A percentile compares a stretch with the other conserved stretches of the same genome.
These are phyloP conservation scores for Stellera chamaejasme DNA, from an alignment of 345 rosid species.

Conservation along the genomic window DNA sequence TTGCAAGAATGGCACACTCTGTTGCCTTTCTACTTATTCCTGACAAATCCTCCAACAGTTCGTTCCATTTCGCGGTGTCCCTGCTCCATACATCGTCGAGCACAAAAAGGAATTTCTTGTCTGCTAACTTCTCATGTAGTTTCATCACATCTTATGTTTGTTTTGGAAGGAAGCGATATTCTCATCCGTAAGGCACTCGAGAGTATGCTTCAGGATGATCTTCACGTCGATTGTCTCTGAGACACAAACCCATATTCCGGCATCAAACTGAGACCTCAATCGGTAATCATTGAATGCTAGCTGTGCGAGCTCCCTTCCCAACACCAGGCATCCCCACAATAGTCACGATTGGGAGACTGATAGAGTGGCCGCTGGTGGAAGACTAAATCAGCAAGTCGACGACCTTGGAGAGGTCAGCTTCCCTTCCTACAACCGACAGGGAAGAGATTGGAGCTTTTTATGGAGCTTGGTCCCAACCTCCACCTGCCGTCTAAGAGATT, in stretches of 20 bases:
- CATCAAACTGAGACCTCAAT: slow-evolving; percentile 1
- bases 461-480: not conserved
- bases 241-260: slow-evolving; percentile 11
- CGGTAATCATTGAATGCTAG: not conserved
- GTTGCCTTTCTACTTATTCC: not conserved
- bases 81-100: slow-evolving; percentile 19
- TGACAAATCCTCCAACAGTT: slow-evolving; percentile 6
- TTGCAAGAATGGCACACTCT: slow-evolving; percentile 11
- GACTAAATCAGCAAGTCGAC: slow-evolving; percentile 5
- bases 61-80: not conserved
- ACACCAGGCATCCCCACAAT: slow-evolving; percentile 23
- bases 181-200: slow-evolving; percentile 1
- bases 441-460: slow-evolving; percentile 10
- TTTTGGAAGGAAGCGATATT: not conserved
- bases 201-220: slow-evolving; percentile 8
- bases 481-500: slow-evolving; percentile 4
- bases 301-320: slow-evolving; percentile 20
- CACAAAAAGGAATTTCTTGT: slow-evolving; percentile 7
- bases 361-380: not conserved
- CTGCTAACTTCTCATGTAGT: not conserved
- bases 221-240: slow-evolving; percentile 1
- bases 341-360: not conserved
- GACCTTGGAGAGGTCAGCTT: slow-evolving; percentile 7
- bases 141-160: not conserved
- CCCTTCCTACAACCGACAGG: slow-evolving; percentile 9